phyloP scores from a whole-genome alignment of 805 yeast genomes.

The Pichia paraexigua region DNA sequence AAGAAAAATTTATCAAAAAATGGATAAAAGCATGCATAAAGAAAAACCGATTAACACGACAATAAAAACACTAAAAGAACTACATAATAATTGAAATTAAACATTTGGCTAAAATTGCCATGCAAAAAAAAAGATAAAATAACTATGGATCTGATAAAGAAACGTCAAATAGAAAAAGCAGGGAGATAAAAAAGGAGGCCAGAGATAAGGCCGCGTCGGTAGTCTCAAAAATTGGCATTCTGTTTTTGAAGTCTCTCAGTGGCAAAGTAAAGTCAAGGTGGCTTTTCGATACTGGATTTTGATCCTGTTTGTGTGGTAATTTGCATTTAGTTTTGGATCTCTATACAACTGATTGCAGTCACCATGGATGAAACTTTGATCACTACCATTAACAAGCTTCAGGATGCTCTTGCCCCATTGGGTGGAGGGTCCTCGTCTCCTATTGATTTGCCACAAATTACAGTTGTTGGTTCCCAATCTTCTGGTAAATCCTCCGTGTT shows the following conservation, averaged over 20 bases:
- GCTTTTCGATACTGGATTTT: too few relatives aligned
- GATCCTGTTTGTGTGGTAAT: too few relatives aligned
- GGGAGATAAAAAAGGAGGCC: background rate
- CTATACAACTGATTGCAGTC: too few relatives aligned
- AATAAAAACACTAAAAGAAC: too few relatives aligned
- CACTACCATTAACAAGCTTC: conserved; percentile 79
- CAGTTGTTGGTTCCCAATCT: conserved; percentile 93
- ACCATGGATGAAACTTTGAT: conserved; percentile 71
- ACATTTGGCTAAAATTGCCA: too few relatives aligned
- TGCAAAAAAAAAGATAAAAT: too few relatives aligned
- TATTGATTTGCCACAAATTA: conserved; percentile 85
- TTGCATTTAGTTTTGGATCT: background rate
- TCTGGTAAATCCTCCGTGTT: conserved; percentile 84
- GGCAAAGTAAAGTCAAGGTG: too few relatives aligned
- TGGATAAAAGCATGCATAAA: too few relatives aligned
- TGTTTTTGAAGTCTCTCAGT: too few relatives aligned
- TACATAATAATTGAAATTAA: too few relatives aligned
- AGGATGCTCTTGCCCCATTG: conserved; percentile 94
- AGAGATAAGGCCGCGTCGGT: background rate
- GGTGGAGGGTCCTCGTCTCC: conserved; percentile 89
- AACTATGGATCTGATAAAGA: background rate
- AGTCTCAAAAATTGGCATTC: background rate
- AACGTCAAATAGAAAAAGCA: background rate
- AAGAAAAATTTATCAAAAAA: too few relatives aligned
- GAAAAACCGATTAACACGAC: too few relatives aligned